Conservation (phyloP, 139 green algal genomes). For the Picochlorum sp. region DNA sequence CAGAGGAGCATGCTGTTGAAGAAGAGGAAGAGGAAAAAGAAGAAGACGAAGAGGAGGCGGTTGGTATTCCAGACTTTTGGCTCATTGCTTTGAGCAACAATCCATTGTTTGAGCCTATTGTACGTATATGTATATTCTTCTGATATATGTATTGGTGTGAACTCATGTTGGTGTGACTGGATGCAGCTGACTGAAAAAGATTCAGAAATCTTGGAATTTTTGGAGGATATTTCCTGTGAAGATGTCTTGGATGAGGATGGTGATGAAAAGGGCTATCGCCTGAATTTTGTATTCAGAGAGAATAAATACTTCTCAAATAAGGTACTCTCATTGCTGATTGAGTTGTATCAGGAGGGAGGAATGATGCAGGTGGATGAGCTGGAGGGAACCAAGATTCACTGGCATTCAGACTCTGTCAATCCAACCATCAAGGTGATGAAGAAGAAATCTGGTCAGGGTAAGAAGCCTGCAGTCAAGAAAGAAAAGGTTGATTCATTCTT, state of each 20-base stretch:
- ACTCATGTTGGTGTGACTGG: not conserved
- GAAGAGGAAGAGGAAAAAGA: not conserved
- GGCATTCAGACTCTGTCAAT: constrained; percentile 77
- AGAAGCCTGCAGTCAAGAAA: constrained; percentile 70
- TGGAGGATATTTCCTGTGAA: constrained; percentile 62
- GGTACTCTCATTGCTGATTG: constrained; percentile 40
- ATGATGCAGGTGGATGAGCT: constrained; percentile 43
- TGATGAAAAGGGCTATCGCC: constrained; percentile 45
- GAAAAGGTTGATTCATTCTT: constrained; percentile 85
- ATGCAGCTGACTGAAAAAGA: constrained; percentile 74
- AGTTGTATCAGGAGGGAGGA: constrained; percentile 51
- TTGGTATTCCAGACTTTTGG: constrained; percentile 88
- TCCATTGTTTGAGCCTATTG: constrained; percentile 26
- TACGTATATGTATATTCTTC: not conserved
- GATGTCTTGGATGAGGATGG: constrained; percentile 20
- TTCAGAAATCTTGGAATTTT: constrained; percentile 67
- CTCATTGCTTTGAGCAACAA: constrained; percentile 61
- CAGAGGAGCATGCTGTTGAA: constrained; percentile 30
- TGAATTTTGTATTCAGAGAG: constrained; percentile 60
- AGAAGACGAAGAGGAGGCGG: not conserved
- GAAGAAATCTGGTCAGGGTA: constrained; percentile 84
- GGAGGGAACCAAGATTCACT: constrained; percentile 68
- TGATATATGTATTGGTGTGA: not conserved
- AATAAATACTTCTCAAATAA: constrained; percentile 89
- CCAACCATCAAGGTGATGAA: constrained; percentile 88